Evolutionary conservation across 202 grass and related monocot genomes (phyloP), one percentile per base, ranked within the genome.

Genomic region (Zizania palustris): DNA sequence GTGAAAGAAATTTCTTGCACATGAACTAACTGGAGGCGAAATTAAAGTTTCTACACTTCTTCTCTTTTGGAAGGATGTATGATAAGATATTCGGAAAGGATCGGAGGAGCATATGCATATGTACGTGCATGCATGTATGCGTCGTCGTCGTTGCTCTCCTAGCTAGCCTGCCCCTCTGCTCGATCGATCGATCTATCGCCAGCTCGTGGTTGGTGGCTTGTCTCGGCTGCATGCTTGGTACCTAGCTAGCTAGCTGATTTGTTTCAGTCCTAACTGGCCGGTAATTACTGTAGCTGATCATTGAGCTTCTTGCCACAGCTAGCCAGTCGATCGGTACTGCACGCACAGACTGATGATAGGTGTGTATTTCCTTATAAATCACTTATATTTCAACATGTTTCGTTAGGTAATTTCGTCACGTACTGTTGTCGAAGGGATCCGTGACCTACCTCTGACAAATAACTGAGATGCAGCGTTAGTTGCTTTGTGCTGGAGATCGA

Each of bases 81-180:
- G 51, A 42, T 42, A 55, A 9, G 51, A 20, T 55, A 55, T 55
- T 55, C 51, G 2, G 28, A 28, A 28, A 28, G 80, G 61, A n/a
- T n/a, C n/a, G n/a, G n/a, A 74, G 74, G 67, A 79, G 79, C 67
- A 74, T 87, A 38, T 87, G 85, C n/a, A n/a, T n/a, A n/a, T n/a
- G n/a, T n/a, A n/a, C n/a, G n/a, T n/a, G n/a, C n/a, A n/a, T 87
- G 28, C 28, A 28, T 28, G 28, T n/a, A n/a, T n/a, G n/a, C n/a
- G n/a, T n/a, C 28, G 28, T 28, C 28, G 28, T 28, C 28, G 28
- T 28, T 28, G 79, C 79, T 70, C 80, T 74, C 75, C 61, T n/a
- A n/a, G n/a, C n/a, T n/a, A n/a, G n/a, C n/a, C n/a, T 77, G 66
- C 57, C 67, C 66, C 11, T 60, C 45, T 49, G 70, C 34, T 66